Base-by-base conservation (phyloP, 2,329 filamentous ascomycete genomes). In the Neonectria neomacrospora region DNA sequence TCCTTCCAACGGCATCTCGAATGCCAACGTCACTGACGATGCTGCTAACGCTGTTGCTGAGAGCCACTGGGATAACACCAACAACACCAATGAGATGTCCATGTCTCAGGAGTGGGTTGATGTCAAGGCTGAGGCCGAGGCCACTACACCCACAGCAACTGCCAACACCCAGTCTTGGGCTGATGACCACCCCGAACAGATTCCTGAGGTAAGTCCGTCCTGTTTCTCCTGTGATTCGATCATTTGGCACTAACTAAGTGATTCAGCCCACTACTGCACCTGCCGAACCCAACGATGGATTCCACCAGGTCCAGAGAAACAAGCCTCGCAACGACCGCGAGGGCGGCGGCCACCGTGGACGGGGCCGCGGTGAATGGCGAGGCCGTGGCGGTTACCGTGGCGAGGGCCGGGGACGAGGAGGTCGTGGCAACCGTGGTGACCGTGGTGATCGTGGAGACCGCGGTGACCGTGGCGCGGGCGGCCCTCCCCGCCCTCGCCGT, bases 151-250 rank as follows among this genome's bases (percentile, higher is more conserved):
- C 50, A 88, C 87, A 7, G 80, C 81, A 9, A 78, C 81, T 41
- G 75, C 80, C 58, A 84, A 85, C 72, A 83, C 83, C 30, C 88
- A 91, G 74, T 93, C 90, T 72, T 96, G 92, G 92, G 92, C 92
- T 26, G 93, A 97, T 73, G 92, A 96, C 64, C 87, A 91, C 71
- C 87, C 90, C 18, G 87, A 89, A 63, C 78, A 76, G 58, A 77
- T 77, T 39, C 69, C 77, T 30, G 80, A 82, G 74, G 83, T 86
- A 75, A 70, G 80, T 73, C 23, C 12, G 45, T 22, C 16, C 16
- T 1, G 5, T 16, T 39, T 18, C 7, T 12, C 6, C 37, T 41
- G 8, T 41, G 18, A 16, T 11, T 32, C 23, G 6, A 41, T 14
- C 10, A 30, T 16, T 12, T 16, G 20, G 41, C 28, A 30, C 70